Conservation (phyloP, 495 filamentous ascomycete species). For the Penicillium cosmopolitanum region DNA sequence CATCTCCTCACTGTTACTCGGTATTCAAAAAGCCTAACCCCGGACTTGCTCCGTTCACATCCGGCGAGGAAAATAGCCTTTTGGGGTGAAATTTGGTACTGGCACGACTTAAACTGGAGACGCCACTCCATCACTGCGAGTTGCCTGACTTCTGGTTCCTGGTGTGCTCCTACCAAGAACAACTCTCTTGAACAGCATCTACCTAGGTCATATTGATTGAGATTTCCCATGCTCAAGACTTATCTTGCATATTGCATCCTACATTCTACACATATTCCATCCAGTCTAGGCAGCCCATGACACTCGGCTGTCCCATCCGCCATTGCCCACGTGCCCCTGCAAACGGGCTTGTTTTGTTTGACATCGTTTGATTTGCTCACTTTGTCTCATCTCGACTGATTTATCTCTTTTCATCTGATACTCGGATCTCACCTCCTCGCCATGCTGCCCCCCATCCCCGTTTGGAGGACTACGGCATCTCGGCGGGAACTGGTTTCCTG, state of each 20-base stretch:
- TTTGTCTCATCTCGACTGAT: background rate
- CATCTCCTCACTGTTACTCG: background rate
- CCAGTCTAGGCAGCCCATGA: background rate
- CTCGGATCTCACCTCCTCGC: background rate
- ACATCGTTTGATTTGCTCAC: background rate
- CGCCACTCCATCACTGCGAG: background rate
- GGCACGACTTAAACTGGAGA: background rate
- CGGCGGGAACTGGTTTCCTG: conserved; percentile 84
- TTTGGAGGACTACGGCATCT: conserved; percentile 85
- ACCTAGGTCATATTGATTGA: too few relatives aligned
- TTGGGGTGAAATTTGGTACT: background rate
- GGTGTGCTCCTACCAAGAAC: background rate
- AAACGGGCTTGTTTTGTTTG: background rate
- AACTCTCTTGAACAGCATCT: too few relatives aligned
- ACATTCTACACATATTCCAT: too few relatives aligned
- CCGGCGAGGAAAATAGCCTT: conserved; percentile 1
- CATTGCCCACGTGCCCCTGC: background rate
- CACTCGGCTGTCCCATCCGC: background rate
- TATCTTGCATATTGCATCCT: too few relatives aligned
- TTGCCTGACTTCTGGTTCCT: background rate
- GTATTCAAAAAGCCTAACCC: background rate
- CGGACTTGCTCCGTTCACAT: conserved; percentile 3
- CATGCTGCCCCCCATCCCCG: conserved; percentile 84
- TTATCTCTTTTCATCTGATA: background rate
- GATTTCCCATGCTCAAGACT: too few relatives aligned